Evolutionary conservation across 306 rosid genomes (phyloP).

Genomic region (Cicer arietinum): DNA sequence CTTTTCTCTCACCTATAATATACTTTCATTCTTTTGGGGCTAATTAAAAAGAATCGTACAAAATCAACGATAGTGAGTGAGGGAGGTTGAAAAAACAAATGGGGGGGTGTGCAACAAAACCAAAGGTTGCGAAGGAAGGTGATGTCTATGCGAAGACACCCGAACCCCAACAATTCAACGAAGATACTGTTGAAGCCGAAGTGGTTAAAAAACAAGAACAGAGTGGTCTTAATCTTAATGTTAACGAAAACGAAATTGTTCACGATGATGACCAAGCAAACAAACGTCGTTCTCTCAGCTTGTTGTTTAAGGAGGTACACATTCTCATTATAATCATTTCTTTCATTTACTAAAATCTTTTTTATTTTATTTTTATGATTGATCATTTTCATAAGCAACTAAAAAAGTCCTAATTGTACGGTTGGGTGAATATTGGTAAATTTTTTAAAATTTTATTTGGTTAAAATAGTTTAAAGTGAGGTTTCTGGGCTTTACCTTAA

Average conservation of each 20-base stretch:
- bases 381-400: neutral
- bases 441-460: neutral
- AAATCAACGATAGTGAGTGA: neutral
- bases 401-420: neutral
- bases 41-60: neutral
- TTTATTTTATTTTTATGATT: too few relatives aligned
- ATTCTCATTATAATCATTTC: neutral
- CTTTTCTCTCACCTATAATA: neutral
- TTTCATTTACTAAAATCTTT: neutral
- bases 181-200: conserved; percentile 1
- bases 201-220: neutral
- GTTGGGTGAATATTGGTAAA: neutral
- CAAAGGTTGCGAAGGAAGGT: conserved; percentile 51
- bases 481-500: too few relatives aligned
- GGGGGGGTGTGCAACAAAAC: conserved; percentile 81
- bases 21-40: neutral
- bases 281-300: conserved; percentile 63
- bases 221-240: neutral
- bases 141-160: conserved; percentile 25
- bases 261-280: conserved; percentile 52
- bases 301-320: conserved; percentile 58
- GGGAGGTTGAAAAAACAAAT: conserved; percentile 19
- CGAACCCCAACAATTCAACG: conserved; percentile 38
- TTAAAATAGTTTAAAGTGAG: neutral
- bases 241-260: conserved; percentile 47